These are phyloP conservation scores for Stagonosporopsis rhizophila DNA, from an alignment of 2,329 filamentous ascomycete species.

Conservation along the genomic window DNA sequence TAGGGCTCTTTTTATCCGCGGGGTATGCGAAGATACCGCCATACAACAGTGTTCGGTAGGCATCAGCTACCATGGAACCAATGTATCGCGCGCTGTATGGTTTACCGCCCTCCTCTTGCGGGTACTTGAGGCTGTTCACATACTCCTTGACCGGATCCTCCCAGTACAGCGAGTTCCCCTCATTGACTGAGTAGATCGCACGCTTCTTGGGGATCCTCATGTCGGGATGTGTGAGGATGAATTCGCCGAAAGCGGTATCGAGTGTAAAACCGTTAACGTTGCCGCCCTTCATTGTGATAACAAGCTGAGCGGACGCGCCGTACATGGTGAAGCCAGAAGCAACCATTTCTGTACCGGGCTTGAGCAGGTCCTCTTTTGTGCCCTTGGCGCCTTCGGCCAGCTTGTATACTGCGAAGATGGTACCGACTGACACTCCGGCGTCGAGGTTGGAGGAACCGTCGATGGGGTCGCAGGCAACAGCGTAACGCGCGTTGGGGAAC, in stretches of 20 bases:
- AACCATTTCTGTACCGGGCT: conserved; percentile 87
- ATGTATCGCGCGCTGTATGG: conserved; percentile 97
- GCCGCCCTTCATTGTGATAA: conserved; percentile 94
- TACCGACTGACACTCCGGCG: conserved; percentile 95
- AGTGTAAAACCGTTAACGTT: conserved; percentile 97
- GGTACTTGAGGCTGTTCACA: conserved; percentile 87
- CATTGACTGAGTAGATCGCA: conserved; percentile 96
- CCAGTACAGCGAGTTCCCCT: conserved; percentile 98
- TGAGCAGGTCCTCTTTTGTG: conserved; percentile 83
- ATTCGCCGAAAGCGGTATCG: conserved; percentile 95
- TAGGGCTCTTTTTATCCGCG: conserved; percentile 96
- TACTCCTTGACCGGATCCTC: conserved; percentile 85
- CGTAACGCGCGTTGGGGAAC: conserved; percentile 79
- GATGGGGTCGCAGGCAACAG: conserved; percentile 96
- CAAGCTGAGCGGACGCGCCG: conserved; percentile 92
- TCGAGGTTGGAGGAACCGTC: conserved; percentile 98
- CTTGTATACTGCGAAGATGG: conserved; percentile 95
- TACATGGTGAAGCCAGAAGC: conserved; percentile 99
- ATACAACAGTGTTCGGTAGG: conserved; percentile 93
- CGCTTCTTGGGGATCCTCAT: conserved; percentile 85
- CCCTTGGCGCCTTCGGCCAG: conserved; percentile 77
- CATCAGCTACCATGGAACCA: conserved; percentile 97
- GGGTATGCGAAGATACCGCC: conserved; percentile 98
- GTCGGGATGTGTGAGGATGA: conserved; percentile 95
- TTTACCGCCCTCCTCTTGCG: conserved; percentile 74